Base-by-base conservation (phyloP, 1,284 basidiomycete genomes). In the Microbotryomycetes sp. region DNA sequence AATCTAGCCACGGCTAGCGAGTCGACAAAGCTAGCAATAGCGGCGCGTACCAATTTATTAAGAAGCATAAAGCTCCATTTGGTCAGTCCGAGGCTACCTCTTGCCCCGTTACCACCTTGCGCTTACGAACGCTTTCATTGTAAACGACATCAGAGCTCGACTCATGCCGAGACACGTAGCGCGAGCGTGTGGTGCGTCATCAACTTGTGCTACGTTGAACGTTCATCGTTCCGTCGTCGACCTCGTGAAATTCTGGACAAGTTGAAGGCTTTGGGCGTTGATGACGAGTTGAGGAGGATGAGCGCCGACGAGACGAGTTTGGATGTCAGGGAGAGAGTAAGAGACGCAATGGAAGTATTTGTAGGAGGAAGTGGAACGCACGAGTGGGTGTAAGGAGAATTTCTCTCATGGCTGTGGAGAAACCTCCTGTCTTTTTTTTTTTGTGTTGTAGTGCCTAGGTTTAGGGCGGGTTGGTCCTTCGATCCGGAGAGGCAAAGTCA, bases 261-360 rank as follows among this genome's bases (percentile, higher is more conserved):
- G 57, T 52, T 72, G 23, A 60, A 66, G 5, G 56, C 61, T 4
- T 52, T 70, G 21, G 70, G 69, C 4, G 55, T 72, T 23, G 67
- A 70, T 13, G 52, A 29, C 3, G 56, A 54, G 57, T 50, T 72
- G 35, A 55, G 62, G 35, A 56, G 59, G 41, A 59, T 72, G 56
- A 54, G 59, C 52, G 61, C 64, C 4, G 70, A 72, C 35, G 35
- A 41, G 27, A 52, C 62, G 13, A 62, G 58, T 23, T 26, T 70
- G 24, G 66, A 72, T 21, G 70, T 70, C 3, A 45, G 70, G 29
- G 70, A 72, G 59, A 51, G 69, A 31, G 70, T 72, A 27, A 30
- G 60, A 41, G 68, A 71, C 41, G 57, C 67, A n/a, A 46, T 64
- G n/a, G 65, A 70, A 52, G 59, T 27, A 24, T 51, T 52, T 29